Percentiles rank a stretch among this genome's conserved stretches.
Conservation (phyloP, 176 grass and related monocot species). For the Triticum timopheevii region DNA sequence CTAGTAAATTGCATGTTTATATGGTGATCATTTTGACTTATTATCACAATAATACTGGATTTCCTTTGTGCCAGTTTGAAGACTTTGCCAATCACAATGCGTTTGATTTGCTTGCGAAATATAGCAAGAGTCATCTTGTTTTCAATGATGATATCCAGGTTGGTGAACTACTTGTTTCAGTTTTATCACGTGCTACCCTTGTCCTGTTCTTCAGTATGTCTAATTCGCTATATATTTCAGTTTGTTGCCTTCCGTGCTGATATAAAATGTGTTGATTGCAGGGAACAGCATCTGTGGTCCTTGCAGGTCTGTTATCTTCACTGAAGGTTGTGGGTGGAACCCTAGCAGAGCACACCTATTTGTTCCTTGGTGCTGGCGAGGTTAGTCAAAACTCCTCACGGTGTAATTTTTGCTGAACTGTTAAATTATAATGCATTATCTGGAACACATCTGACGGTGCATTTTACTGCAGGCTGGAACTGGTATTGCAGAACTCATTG, state of each 20-base stretch:
- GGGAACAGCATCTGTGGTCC: slow-evolving; percentile 98
- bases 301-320: slow-evolving; percentile 83
- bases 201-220: not conserved
- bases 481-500: slow-evolving; percentile 99
- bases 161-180: slow-evolving; percentile 8
- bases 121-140: slow-evolving; percentile 96
- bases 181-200: slow-evolving; percentile 4
- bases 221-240: not conserved
- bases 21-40: not conserved
- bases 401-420: not conserved
- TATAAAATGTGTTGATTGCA: slow-evolving; percentile 46
- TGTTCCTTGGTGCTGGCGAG: slow-evolving; percentile 99
- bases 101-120: slow-evolving; percentile 93
- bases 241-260: slow-evolving; percentile 29
- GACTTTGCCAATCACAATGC: slow-evolving; percentile 99
- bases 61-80: slow-evolving; percentile 77
- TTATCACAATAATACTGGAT: slow-evolving; percentile 9
- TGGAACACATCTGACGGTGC: slow-evolving; percentile 20
- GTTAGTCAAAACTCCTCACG: slow-evolving; percentile 33
- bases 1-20: slow-evolving; percentile 3
- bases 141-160: slow-evolving; percentile 99
- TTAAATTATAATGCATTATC: slow-evolving; percentile 13
- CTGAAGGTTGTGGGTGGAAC: slow-evolving; percentile 83
- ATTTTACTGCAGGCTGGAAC: slow-evolving; percentile 84
- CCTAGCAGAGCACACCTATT: slow-evolving; percentile 89